A percentile compares a stretch with the other conserved stretches of the same genome.
These are phyloP conservation scores for Lactifluus hygrophoroides DNA, from an alignment of 768 basidiomycete species.

Conservation along the genomic window DNA sequence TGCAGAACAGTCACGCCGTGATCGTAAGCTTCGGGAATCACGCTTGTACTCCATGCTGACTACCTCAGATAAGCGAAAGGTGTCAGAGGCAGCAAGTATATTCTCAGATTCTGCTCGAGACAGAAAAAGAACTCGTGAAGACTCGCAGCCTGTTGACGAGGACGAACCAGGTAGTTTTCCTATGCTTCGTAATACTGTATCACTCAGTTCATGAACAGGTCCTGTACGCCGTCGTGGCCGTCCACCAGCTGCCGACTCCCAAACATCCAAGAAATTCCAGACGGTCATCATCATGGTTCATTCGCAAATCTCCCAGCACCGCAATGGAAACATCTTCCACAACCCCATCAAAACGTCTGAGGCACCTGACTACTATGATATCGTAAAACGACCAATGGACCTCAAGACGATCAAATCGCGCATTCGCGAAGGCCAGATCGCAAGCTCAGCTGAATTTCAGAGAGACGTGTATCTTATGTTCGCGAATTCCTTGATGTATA, in stretches of 20 bases:
- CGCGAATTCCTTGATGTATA: slow-evolving; percentile 97
- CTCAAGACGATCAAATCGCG: slow-evolving; percentile 85
- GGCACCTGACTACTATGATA: slow-evolving; percentile 86
- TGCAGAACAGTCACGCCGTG: slow-evolving; percentile 11
- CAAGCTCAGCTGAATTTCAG: slow-evolving; percentile 79
- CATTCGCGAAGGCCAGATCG: slow-evolving; percentile 76
- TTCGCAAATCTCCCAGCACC: slow-evolving; percentile 73
- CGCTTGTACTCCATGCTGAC: not conserved
- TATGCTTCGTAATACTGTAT: not conserved
- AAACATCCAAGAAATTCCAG: slow-evolving; percentile 63
- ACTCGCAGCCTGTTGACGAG: slow-evolving; percentile 58
- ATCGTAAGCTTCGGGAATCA: slow-evolving; percentile 13
- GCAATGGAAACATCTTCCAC: slow-evolving; percentile 84
- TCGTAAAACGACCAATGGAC: slow-evolving; percentile 93
- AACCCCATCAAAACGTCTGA: slow-evolving; percentile 83
- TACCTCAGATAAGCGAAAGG: slow-evolving; percentile 57
- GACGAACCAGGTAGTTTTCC: slow-evolving; percentile 39
- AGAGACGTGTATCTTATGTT: slow-evolving; percentile 91
- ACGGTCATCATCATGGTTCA: slow-evolving; percentile 75
- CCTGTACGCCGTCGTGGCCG: slow-evolving; percentile 23
- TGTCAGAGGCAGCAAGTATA: slow-evolving; percentile 41
- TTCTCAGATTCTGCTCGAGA: slow-evolving; percentile 38
- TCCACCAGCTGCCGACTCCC: slow-evolving; percentile 19
- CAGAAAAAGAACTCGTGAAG: slow-evolving; percentile 53
- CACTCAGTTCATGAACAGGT: slow-evolving; percentile 1